Evolutionary conservation across 2,329 filamentous ascomycete genomes (phyloP), one percentile per base, ranked within the genome.

Genomic region (Cytospora schulzeri): DNA sequence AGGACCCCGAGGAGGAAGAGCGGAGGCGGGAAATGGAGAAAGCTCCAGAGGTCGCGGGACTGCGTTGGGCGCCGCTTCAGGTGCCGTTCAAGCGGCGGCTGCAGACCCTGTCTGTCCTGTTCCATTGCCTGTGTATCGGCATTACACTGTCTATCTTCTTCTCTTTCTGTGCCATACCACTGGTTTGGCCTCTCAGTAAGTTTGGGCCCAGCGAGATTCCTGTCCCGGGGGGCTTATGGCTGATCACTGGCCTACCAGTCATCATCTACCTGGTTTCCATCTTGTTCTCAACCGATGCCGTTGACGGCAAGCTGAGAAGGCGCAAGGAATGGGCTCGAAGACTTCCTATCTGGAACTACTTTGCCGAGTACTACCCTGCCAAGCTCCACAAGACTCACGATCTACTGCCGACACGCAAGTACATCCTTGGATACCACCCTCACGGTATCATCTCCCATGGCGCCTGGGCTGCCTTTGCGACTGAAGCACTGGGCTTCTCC

Each of bases 391-490:
- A 95, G 69, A 95, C 92, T 4, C 85, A 90, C 69, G 84, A 89
- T 63, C 85, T 99, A 8, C 85, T 91, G 26, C 85, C 92, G 0
- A 92, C 90, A 1, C 84, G 93, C 68, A 97, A 96, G 77, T 99
- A 98, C 79, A 93, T 99, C 68, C 93, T 99, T 71, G 94, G 94
- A 53, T 98, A 98, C 76, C 95, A 98, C 72, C 95, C 95, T 0
- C 95, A 99, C 74, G 94, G 95, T 28, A 98, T 99, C 76, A 97
- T 99, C 72, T 95, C 91, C 6, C 92, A 97, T 71, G 95, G 94
- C n/a, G 94, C 93, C 0, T 97, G 94, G 79, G 91, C 88, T 6
- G 91, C 93, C 6, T 98, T 98, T 73, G 91, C 85, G 4, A 98
- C 94, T 0, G 93, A 97, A 71, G 92, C 92, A 0, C 83, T 97